Evolutionary conservation across 2,329 filamentous ascomycete species (phyloP).

Genomic region (Venturia asperata): DNA sequence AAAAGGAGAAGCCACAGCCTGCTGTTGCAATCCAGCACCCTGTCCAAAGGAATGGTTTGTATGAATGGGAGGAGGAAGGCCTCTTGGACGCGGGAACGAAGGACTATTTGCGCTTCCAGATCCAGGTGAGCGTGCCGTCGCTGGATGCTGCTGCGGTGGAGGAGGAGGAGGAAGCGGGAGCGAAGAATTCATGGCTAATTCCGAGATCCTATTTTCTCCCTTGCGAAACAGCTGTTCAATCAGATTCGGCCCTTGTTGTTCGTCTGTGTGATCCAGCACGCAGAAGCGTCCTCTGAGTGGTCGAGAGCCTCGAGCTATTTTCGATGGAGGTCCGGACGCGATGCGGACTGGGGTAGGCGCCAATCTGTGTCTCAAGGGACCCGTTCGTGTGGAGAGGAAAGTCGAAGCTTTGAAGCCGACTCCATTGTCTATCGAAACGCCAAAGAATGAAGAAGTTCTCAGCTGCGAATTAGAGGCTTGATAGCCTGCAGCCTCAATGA

Average conservation of each 20-base stretch:
- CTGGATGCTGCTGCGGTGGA: slow-evolving; percentile 4
- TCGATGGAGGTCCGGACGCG: not conserved
- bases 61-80: slow-evolving; percentile 2
- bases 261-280: slow-evolving; percentile 10
- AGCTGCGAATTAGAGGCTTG: not conserved
- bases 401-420: not conserved
- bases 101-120: slow-evolving; percentile 15
- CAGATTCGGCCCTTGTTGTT: not conserved
- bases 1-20: not conserved
- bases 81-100: not conserved
- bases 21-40: not conserved
- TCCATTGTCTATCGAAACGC: slow-evolving; percentile 3
- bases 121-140: not conserved
- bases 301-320: not conserved
- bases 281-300: not conserved
- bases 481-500: slow-evolving; percentile 1
- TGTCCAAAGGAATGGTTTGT: not conserved
- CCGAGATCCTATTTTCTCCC: not conserved
- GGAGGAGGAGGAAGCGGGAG: slow-evolving; percentile 12
- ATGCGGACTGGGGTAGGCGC: not conserved
- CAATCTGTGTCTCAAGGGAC: not conserved
- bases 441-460: not conserved
- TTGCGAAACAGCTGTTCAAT: not conserved
- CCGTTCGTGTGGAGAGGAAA: not conserved
- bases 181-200: slow-evolving; percentile 1